Evolutionary conservation across 1,284 basidiomycete species (phyloP).

Genomic region (Trichosporon sp.): DNA sequence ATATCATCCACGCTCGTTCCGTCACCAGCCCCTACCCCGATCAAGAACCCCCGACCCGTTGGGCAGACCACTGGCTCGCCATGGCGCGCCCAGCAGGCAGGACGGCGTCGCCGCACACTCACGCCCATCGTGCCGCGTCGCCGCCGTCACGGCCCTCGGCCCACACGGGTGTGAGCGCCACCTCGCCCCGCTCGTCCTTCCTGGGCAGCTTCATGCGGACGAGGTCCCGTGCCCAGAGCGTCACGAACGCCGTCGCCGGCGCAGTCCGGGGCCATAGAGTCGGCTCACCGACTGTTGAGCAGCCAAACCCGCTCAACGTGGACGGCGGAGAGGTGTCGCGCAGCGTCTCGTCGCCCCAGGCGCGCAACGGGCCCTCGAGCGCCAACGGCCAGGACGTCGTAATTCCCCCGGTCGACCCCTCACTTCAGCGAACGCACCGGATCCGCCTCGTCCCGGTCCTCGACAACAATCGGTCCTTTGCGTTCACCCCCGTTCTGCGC

Average conservation of each 20-base stretch:
- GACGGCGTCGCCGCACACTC: background rate
- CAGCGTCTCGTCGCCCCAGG: conserved; percentile 36
- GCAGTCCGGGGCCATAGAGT: conserved; percentile 18
- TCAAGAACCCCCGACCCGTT: background rate
- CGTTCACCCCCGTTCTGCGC: conserved; percentile 87
- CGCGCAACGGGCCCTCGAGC: background rate
- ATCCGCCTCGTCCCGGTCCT: conserved; percentile 88
- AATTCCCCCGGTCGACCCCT: conserved; percentile 15
- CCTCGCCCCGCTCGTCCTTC: conserved; percentile 45
- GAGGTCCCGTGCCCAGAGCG: conserved; percentile 38
- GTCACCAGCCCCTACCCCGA: background rate
- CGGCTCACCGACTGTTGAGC: conserved; percentile 24
- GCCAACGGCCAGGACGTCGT: background rate
- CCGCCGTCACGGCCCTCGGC: background rate
- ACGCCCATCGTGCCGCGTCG: background rate
- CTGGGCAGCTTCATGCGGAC: conserved; percentile 46
- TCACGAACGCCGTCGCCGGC: conserved; percentile 29
- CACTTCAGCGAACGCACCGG: conserved; percentile 46
- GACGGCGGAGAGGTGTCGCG: conserved; percentile 31
- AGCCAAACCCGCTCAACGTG: conserved; percentile 21
- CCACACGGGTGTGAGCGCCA: conserved; percentile 23
- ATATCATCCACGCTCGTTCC: conserved; percentile 1
- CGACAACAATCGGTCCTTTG: conserved; percentile 79
- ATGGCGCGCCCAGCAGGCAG: conserved; percentile 2
- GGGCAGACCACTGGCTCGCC: background rate